Percentiles rank a stretch among this genome's conserved stretches.
Evolutionary conservation across 1,284 basidiomycete genomes (phyloP).

Genomic region (Naganishia liquefaciens): DNA sequence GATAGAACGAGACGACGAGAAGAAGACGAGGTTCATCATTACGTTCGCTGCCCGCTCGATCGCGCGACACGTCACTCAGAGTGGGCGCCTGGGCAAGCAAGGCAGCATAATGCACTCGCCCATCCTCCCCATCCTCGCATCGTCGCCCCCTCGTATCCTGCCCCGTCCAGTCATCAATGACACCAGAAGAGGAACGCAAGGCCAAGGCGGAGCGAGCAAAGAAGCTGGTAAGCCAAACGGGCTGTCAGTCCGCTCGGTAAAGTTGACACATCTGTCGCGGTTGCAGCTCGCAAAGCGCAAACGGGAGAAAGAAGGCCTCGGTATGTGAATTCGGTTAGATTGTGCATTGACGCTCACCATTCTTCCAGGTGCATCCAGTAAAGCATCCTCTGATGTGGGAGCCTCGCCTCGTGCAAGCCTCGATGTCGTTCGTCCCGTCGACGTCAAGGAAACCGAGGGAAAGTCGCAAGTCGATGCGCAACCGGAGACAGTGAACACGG

Average conservation of each 20-base stretch:
- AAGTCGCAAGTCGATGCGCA: background rate
- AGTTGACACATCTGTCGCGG: background rate
- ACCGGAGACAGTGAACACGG: background rate
- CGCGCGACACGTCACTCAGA: too few species aligned
- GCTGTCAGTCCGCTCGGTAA: background rate
- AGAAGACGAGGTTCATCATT: too few species aligned
- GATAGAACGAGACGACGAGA: background rate
- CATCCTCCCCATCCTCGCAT: background rate
- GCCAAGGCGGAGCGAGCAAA: constrained; percentile 51
- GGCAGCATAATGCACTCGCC: too few species aligned
- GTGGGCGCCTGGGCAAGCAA: too few species aligned
- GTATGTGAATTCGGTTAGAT: constrained; percentile 1
- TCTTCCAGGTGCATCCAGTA: constrained; percentile 14
- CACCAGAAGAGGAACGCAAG: constrained; percentile 44
- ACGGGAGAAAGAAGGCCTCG: constrained; percentile 27
- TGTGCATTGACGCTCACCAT: background rate
- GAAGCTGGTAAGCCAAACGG: constrained; percentile 42
- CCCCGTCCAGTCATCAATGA: constrained; percentile 3
- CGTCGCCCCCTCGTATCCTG: background rate
- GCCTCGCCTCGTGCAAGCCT: constrained; percentile 26
- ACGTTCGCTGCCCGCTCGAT: too few species aligned
- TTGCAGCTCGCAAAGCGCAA: constrained; percentile 30
- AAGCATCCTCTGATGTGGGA: constrained; percentile 25
- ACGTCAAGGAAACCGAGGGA: background rate
- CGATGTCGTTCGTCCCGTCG: constrained; percentile 6